Evolutionary conservation across 805 yeast species (phyloP).

Genomic region (Ogataea haglerorum): DNA sequence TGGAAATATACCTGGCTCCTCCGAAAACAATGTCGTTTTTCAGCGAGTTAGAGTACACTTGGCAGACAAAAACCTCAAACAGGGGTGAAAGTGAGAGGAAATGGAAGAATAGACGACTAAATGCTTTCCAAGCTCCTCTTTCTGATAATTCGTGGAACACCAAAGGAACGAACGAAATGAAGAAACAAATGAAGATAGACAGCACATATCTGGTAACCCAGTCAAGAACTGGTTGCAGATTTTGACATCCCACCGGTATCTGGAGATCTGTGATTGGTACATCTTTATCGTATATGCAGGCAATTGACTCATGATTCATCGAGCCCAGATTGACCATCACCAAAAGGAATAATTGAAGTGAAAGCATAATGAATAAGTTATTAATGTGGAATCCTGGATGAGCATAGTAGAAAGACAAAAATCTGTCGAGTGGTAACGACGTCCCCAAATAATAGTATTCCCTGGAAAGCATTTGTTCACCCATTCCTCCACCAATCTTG

Average conservation of each 20-base stretch:
- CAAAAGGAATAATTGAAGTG: slow-evolving; percentile 84
- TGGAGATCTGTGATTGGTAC: slow-evolving; percentile 71
- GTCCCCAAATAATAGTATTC: slow-evolving; percentile 92
- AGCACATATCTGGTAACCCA: slow-evolving; percentile 89
- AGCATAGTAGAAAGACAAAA: slow-evolving; percentile 90
- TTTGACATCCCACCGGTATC: slow-evolving; percentile 80
- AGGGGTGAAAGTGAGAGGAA: slow-evolving; percentile 80
- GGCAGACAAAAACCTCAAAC: slow-evolving; percentile 94
- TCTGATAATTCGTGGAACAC: slow-evolving; percentile 85
- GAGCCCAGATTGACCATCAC: slow-evolving; percentile 78
- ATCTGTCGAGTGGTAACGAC: slow-evolving; percentile 81
- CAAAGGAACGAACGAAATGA: slow-evolving; percentile 85
- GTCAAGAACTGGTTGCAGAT: slow-evolving; percentile 76
- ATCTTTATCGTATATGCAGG: slow-evolving; percentile 64
- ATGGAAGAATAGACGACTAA: slow-evolving; percentile 68
- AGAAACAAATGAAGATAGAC: slow-evolving; percentile 89
- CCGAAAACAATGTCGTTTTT: slow-evolving; percentile 78
- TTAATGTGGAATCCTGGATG: slow-evolving; percentile 96
- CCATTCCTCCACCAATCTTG: slow-evolving; percentile 98
- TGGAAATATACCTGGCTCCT: slow-evolving; percentile 86
- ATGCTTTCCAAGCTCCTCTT: slow-evolving; percentile 76
- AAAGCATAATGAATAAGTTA: slow-evolving; percentile 79
- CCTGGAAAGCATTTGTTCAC: slow-evolving; percentile 88
- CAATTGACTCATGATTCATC: slow-evolving; percentile 64
- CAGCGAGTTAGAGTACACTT: slow-evolving; percentile 80